Evolutionary conservation across 805 yeast species (phyloP), one percentile per base, ranked within the genome.

Genomic region (Jamesozyma jinghongensis): DNA sequence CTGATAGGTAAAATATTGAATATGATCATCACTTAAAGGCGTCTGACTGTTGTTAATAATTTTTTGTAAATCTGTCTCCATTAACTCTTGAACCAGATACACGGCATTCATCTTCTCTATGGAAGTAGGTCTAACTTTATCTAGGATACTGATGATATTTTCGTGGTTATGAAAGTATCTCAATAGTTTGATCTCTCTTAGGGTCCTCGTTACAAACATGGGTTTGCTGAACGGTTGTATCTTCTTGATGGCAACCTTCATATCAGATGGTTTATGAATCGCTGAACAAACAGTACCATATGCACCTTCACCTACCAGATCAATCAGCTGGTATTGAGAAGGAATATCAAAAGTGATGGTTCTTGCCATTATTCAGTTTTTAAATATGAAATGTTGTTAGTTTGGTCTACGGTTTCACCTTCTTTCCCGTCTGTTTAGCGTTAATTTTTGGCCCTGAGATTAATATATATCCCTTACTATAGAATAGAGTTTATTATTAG

Each of bases 241-340:
- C 56, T 79, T 82, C 59, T 84, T 84, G 43, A 84, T 82, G 1
- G 94, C 94, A 2, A 84, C 92, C 44, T 68, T 67, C 1, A 73
- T 69, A 16, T 73, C 70, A 1, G 83, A 68, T 11, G 81, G 79
- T 43, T 68, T 68, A 50, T 81, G 85, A 10, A 69, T 57, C 0
- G 87, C 92, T 3, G 77, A 70, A 36, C 83, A 81, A 4, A 84
- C 94, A 2, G 81, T 71, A 0, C 94, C 92, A 50, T 84, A 84
- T 0, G 92, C 87, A 1, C 94, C 94, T 57, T 81, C 85, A 4
- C 94, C 94, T 5, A 84, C 64, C 4, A 80, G 65, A 43, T 74
- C 76, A 16, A 67, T 64, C 6, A 82, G 71, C 44, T 74, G 74
- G 54, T 77, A 83, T 48, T 74, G 75, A 36, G 74, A 70, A 3